Conservation (phyloP, 345 rosid genomes). For the Carallia brachiata region DNA sequence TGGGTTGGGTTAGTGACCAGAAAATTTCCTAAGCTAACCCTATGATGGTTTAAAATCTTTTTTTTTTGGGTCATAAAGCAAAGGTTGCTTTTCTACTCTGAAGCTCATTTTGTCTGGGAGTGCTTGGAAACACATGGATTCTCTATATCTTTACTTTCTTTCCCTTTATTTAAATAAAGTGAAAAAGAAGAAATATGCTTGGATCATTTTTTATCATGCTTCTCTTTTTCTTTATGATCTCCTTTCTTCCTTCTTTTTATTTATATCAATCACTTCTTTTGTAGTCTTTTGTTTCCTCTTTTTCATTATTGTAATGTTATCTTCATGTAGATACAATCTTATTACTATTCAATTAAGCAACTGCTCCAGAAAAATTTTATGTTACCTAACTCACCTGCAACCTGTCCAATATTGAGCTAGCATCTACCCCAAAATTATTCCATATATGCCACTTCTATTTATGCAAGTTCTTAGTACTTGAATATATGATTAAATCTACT, state of each 20-base stretch:
- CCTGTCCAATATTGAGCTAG: too few species aligned
- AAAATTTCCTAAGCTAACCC: conserved; percentile 56
- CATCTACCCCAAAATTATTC: too few species aligned
- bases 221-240: conserved; percentile 10
- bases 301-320: not conserved
- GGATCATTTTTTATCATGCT: conserved; percentile 5
- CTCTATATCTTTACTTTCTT: conserved; percentile 37
- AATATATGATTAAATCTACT: too few species aligned
- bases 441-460: too few species aligned
- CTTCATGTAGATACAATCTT: not conserved
- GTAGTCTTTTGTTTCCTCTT: not conserved
- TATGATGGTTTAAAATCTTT: conserved; percentile 55
- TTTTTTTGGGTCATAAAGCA: conserved; percentile 72
- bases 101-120: conserved; percentile 61
- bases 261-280: conserved; percentile 11
- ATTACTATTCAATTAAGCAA: conserved; percentile 10
- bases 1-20: conserved; percentile 38
- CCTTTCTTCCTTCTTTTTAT: conserved; percentile 14
- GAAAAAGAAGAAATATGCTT: not conserved
- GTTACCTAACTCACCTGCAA: conserved; percentile 40
- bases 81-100: conserved; percentile 67
- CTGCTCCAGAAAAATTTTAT: conserved; percentile 10
- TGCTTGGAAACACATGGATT: conserved; percentile 72
- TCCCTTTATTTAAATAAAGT: conserved; percentile 22
- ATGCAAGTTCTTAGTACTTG: too few species aligned